Evolutionary conservation across 2,329 filamentous ascomycete species (phyloP), one percentile per base, ranked within the genome.

Genomic region (Furcasterigmium sp.): DNA sequence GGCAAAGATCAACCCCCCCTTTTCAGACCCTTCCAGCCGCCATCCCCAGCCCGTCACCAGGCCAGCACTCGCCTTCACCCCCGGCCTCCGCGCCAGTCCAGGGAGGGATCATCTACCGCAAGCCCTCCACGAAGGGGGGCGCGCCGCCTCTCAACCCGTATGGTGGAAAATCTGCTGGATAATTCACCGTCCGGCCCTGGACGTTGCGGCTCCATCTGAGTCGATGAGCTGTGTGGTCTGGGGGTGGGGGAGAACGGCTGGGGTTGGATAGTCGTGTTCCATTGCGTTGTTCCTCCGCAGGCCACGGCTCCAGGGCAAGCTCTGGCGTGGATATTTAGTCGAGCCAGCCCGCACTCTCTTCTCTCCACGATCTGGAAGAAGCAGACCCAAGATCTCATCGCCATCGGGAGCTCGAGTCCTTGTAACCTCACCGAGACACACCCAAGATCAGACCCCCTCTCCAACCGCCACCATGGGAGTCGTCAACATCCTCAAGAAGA

Each of bases 401-500:
- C 15, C 40, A 26, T 28, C 21, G 23, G 23, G 23, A 19, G 18
- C 20, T 13, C 19, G 14, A 15, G 29, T 17, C 21, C 21, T 28
- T 14, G 25, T 13, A 32, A 26, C 13, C 29, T 11, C 23, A 26
- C 7, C 23, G 7, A 11, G 7, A 7, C 23, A 26, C 11, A 26
- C 23, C 23, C 32, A 14, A 36, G 2, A 35, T 20, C 30, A 37
- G 23, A 29, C 29, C 26, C 38, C 43, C 26, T 32, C 34, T 39
- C 29, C 17, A 46, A 37, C 39, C 41, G 26, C 41, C 48, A 21
- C 17, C 15, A 51, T 51, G 48, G 23, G 23, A 7, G 8, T 43
- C 32, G 18, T 49, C 23, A 38, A 39, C 42, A 35, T 64, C 29
- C 56, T 73, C 44, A 61, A 54, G 46, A 68, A 64, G 51, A 70